phyloP scores from a whole-genome alignment of 805 yeast genomes.

The Barnettozyma californica region DNA sequence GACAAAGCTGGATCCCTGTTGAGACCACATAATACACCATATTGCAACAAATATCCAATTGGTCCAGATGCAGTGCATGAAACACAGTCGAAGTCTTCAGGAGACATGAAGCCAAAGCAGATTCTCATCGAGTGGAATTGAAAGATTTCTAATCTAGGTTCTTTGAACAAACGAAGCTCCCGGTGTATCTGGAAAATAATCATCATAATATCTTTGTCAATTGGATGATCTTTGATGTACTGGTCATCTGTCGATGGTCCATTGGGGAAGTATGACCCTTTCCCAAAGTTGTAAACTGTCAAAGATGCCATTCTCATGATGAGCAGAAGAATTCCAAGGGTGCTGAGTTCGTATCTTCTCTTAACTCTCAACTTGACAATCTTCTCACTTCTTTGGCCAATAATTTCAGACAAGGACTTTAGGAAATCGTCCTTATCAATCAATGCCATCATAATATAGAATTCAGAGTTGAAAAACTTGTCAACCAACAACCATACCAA shows the following conservation, averaged over 20 bases:
- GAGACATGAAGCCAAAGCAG: constrained; percentile 16
- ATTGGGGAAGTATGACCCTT: constrained; percentile 1
- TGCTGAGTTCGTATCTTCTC: constrained; percentile 17
- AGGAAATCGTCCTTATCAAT: constrained; percentile 18
- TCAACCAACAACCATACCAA: constrained; percentile 24
- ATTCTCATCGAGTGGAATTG: constrained; percentile 18
- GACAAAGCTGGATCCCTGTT: constrained; percentile 19
- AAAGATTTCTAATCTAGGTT: constrained; percentile 13
- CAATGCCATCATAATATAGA: constrained; percentile 17
- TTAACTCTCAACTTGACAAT: constrained; percentile 10
- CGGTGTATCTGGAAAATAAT: constrained; percentile 12
- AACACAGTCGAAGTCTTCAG: constrained; percentile 24
- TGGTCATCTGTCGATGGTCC: constrained; percentile 8
- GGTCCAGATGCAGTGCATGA: constrained; percentile 13
- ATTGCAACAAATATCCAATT: constrained; percentile 20
- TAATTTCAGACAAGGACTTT: constrained; percentile 6
- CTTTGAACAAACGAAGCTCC: constrained; percentile 15
- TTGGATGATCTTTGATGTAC: constrained; percentile 18
- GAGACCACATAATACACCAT: constrained; percentile 18
- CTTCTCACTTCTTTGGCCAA: constrained; percentile 15
- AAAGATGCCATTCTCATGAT: constrained; percentile 22
- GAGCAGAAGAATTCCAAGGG: constrained; percentile 16
- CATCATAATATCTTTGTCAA: constrained; percentile 9
- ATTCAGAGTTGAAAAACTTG: constrained; percentile 21
- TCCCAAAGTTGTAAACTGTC: constrained; percentile 18